A percentile compares a stretch with the other conserved stretches of the same genome.
phyloP scores from a whole-genome alignment of 768 basidiomycete species.

The Dendrothele bispora region DNA sequence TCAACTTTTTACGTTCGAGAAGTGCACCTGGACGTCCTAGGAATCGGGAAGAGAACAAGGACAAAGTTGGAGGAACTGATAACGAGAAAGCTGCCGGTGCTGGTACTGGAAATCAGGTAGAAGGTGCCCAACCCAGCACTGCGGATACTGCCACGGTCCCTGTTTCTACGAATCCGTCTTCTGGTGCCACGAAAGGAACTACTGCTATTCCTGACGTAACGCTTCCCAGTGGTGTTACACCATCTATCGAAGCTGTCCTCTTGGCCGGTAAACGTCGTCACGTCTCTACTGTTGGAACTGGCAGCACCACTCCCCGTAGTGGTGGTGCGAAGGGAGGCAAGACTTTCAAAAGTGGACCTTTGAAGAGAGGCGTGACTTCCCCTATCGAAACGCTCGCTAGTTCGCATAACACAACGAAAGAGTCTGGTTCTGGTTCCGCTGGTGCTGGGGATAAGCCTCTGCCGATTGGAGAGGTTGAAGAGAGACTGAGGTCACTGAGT shows the following conservation, averaged over 20 bases:
- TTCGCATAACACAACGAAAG: too few species aligned
- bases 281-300: background rate
- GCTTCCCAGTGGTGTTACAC: too few species aligned
- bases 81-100: background rate
- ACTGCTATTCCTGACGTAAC: background rate
- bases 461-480: background rate
- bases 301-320: background rate
- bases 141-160: too few species aligned
- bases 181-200: background rate
- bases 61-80: conserved; percentile 1
- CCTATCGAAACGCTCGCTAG: too few species aligned
- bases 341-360: conserved; percentile 7
- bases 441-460: background rate
- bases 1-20: conserved; percentile 36
- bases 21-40: conserved; percentile 39
- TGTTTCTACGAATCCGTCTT: too few species aligned
- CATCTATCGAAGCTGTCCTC: conserved; percentile 4
- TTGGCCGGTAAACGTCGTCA: conserved; percentile 4
- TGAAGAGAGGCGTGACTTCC: background rate
- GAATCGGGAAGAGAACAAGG: conserved; percentile 11
- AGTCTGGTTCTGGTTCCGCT: background rate
- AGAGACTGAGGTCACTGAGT: background rate
- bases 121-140: too few species aligned
- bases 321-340: background rate
- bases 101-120: background rate